Base-by-base conservation (phyloP, 202 grass and related monocot genomes). In the Saccharum hybrid region DNA sequence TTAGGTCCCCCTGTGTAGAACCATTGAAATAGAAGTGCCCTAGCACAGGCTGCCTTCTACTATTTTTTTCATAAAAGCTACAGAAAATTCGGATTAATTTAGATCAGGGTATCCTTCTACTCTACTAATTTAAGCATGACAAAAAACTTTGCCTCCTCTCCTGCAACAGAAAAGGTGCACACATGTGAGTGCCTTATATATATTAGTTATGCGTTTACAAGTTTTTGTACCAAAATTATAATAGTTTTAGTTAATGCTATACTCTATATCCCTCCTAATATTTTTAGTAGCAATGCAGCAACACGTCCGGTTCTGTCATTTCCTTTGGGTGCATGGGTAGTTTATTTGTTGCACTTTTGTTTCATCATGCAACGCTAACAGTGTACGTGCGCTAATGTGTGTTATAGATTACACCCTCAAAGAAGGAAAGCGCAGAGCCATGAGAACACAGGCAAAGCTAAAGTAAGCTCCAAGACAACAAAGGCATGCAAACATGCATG, bases 61-160 rank as follows among this genome's bases (percentile, higher is more conserved):
- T 34, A 34, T 34, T 34, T 34, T 34, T 34, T 34, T 34, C 33
- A 34, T 34, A 34, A 34, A 34, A 34, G 33, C 33, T 34, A 34
- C 33, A 34, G 4, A 34, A 37, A 37, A 37, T 37, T 37, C 1
- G 36, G 36, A 37, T 37, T 34, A 34, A 34, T 34, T 37, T 37
- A 37, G 36, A 37, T 37, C 36, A 37, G 36, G 36, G 36, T 37
- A 6, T 37, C 36, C 36, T 37, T 37, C 36, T 37, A 37, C 36
- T 6, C 26, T 28, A 28, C 26, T 28, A 28, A 6, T 37, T 0
- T 37, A 5, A 80, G 22, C 40, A 90, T 72, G 57, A 30, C 40
- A 56, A 33, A 74, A 14, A 90, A 10, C 87, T 88, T 90, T 34
- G 33, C 33, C 33, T 87, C 15, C 74, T 85, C 73, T 36, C 36